Conservation (phyloP, 2,329 filamentous ascomycete genomes). For the Pestalotiopsis sp. region DNA sequence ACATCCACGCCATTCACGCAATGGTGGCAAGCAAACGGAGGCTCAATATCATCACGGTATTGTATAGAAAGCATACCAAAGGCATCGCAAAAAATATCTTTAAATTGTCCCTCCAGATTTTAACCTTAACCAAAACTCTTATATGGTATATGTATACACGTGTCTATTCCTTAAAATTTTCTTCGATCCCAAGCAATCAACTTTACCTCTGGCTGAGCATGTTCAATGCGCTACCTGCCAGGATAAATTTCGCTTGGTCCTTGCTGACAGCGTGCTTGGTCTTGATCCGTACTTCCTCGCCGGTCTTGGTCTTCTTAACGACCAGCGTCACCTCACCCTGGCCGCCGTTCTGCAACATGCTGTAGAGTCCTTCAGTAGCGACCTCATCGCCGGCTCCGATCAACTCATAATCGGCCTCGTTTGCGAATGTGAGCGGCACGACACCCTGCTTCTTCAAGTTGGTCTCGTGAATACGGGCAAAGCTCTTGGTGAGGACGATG, state of each 20-base stretch:
- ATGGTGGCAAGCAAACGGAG: no score
- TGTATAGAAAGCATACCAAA: not conserved
- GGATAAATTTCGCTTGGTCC: conserved; percentile 89
- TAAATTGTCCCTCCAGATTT: not conserved
- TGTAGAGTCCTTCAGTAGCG: conserved; percentile 78
- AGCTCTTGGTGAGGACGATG: conserved; percentile 82
- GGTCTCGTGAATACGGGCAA: conserved; percentile 92
- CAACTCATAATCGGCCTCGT: conserved; percentile 85
- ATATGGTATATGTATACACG: not conserved
- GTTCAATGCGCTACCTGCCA: conserved; percentile 93
- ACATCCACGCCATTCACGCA: no score
- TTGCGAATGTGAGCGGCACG: conserved; percentile 86
- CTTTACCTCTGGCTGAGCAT: conserved; percentile 67
- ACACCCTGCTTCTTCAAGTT: conserved; percentile 98
- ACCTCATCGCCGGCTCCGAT: conserved; percentile 85
- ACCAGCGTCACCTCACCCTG: conserved; percentile 72
- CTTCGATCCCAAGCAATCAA: not conserved
- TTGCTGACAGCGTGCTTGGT: conserved; percentile 87
- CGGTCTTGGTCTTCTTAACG: conserved; percentile 62
- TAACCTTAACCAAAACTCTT: not conserved
- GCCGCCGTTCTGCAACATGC: conserved; percentile 79
- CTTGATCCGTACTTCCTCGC: conserved; percentile 68
- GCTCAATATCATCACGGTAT: no score
- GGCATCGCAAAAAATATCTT: not conserved
- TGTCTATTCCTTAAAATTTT: not conserved